Conservation (phyloP, 2,329 filamentous ascomycete genomes). For the Ceratocystis colombiana region DNA sequence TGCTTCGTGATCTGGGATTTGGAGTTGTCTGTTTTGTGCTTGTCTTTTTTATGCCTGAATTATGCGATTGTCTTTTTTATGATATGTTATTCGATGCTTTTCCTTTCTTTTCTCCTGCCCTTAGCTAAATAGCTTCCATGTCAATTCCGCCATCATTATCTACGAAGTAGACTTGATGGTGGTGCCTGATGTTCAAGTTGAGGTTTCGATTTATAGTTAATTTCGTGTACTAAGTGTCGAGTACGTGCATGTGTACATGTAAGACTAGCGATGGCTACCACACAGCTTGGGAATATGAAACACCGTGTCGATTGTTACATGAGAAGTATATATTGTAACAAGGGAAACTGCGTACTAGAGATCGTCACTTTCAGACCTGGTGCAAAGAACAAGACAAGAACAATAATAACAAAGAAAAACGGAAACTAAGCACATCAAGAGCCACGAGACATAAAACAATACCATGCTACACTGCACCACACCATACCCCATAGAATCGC, state of each 20-base stretch:
- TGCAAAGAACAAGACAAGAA: neutral
- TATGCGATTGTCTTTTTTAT: conserved; percentile 15
- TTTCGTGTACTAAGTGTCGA: too few relatives aligned
- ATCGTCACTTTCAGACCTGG: neutral
- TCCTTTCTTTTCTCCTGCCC: conserved; percentile 26
- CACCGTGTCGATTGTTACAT: too few relatives aligned
- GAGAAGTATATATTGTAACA: neutral
- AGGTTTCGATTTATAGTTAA: too few relatives aligned
- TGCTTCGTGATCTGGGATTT: conserved; percentile 22
- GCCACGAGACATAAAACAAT: neutral
- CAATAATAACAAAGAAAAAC: neutral
- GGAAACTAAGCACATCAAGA: neutral
- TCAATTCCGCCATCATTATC: too few relatives aligned
- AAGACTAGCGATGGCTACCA: too few relatives aligned
- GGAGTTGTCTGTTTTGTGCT: conserved; percentile 20
- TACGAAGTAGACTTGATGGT: too few relatives aligned
- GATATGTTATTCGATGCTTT: conserved; percentile 18
- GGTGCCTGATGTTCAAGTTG: too few relatives aligned
- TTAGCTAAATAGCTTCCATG: neutral
- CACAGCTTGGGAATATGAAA: too few relatives aligned
- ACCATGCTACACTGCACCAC: neutral
- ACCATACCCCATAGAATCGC: neutral
- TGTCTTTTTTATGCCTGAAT: conserved; percentile 15
- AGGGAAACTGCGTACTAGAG: neutral
- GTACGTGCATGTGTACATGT: too few relatives aligned